Conservation (phyloP, 441 rosid genomes). For the Daphne laureola region DNA sequence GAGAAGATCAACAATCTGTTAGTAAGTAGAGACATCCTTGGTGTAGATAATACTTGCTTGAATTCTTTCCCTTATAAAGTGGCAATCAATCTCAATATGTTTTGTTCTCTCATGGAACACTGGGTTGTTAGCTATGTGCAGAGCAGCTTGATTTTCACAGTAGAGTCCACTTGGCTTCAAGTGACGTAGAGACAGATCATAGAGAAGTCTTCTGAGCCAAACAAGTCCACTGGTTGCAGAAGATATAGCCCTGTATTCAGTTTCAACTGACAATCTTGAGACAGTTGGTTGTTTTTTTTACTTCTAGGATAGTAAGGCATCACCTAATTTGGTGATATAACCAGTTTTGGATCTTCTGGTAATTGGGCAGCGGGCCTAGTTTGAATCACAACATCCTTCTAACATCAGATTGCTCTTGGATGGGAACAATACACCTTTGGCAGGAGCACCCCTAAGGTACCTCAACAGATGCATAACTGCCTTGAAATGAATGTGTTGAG, state of each 20-base stretch:
- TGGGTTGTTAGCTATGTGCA: background rate
- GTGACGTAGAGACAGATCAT: background rate
- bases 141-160: too few relatives aligned
- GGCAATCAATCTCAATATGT: background rate
- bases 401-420: too few relatives aligned
- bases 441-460: too few relatives aligned
- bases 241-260: background rate
- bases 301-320: background rate
- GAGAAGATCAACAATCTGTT: background rate
- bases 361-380: background rate
- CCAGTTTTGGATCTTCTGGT: too few relatives aligned
- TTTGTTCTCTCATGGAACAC: background rate
- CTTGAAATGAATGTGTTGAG: too few relatives aligned
- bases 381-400: too few relatives aligned
- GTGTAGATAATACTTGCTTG: background rate
- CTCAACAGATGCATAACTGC: too few relatives aligned
- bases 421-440: too few relatives aligned
- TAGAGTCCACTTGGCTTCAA: too few relatives aligned
- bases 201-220: background rate
- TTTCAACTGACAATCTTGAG: background rate
- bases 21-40: background rate
- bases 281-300: too few relatives aligned
- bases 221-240: background rate
- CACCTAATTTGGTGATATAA: too few relatives aligned
- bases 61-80: background rate